Evolutionary conservation across 2,329 filamentous ascomycete species (phyloP).

Genomic region (Calonectria pteridis): DNA sequence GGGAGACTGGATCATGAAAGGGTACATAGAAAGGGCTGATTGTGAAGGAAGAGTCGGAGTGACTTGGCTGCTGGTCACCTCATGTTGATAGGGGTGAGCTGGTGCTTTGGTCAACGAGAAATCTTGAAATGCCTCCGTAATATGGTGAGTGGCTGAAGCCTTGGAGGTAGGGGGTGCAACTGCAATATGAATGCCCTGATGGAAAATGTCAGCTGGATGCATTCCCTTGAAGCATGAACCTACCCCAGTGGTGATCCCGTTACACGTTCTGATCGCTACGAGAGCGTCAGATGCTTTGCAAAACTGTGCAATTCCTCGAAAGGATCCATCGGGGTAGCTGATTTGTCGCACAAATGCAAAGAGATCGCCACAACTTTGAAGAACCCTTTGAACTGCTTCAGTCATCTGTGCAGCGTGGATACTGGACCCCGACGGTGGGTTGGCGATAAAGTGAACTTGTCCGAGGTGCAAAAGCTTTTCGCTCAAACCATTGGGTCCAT

Average conservation of each 20-base stretch:
- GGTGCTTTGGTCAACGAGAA: slow-evolving; percentile 33
- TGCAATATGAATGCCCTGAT: slow-evolving; percentile 41
- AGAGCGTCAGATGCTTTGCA: slow-evolving; percentile 61
- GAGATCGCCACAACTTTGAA: slow-evolving; percentile 63
- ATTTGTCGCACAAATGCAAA: slow-evolving; percentile 63
- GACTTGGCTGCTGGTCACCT: slow-evolving; percentile 2
- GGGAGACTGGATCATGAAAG: slow-evolving; percentile 49
- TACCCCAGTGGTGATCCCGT: slow-evolving; percentile 43
- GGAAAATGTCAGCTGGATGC: slow-evolving; percentile 5
- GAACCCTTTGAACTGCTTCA: slow-evolving; percentile 47
- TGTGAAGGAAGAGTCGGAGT: slow-evolving; percentile 37
- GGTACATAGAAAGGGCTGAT: slow-evolving; percentile 48
- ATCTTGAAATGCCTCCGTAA: slow-evolving; percentile 34
- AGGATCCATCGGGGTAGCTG: slow-evolving; percentile 56
- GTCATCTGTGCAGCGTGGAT: slow-evolving; percentile 51
- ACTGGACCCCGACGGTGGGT: slow-evolving; percentile 29
- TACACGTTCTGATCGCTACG: slow-evolving; percentile 54
- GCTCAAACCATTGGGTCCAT: slow-evolving; percentile 7
- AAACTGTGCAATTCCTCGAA: slow-evolving; percentile 66
- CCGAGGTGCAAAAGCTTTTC: slow-evolving; percentile 37
- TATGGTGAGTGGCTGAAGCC: slow-evolving; percentile 10
- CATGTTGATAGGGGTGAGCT: slow-evolving; percentile 23
- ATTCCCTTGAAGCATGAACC: slow-evolving; percentile 6
- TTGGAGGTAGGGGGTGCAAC: slow-evolving; percentile 34
- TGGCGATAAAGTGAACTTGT: slow-evolving; percentile 47